Base-by-base conservation (phyloP, 805 yeast genomes). In the Metschnikowia noctiluminum region DNA sequence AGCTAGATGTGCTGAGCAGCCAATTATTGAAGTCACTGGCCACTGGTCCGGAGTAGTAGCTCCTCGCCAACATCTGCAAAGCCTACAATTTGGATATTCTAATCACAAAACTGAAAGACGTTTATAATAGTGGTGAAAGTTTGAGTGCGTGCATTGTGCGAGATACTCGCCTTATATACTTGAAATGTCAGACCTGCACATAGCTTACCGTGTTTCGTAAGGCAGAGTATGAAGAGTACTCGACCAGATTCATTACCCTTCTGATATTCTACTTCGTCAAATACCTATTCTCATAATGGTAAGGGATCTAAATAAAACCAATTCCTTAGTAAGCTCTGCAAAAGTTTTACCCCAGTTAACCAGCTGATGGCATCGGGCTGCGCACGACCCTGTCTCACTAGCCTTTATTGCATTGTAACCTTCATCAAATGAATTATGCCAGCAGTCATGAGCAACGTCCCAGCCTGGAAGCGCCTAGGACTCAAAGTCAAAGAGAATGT, bases 401-500 rank as follows among this genome's bases (percentile, higher is more conserved):
- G 14, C 21, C 38, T 11, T 12, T 9, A 35, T 13, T 41, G 37
- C 30, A 36, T 32, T 35, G 28, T 21, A 40, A 38, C 27, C 38
- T 14, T 16, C 42, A 21, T 28, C 27, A 30, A 3, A 7, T 21
- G 21, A 28, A 13, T n/a, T 15, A n/a, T 35, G 27, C 37, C 37
- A 28, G 16, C 40, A 28, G 40, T 14, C 39, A 57, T 55, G 59
- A 53, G 58, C 30, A 48, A 62, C 55, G 65, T 80, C n/a, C 95
- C 96, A 35, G 95, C 95, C 1, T 87, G 96, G 96, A 87, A 87
- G 63, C 75, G 82, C 58, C 73, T 84, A 7, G 96, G 96, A 28
- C 75, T 88, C 38, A 72, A 81, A 58, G 82, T 85, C 46, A 76
- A 81, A 55, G 70, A 76, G 39, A 71, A 71, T 7, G 54, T 71